Evolutionary conservation across 768 basidiomycete species (phyloP).

Genomic region (Phlegmacium glaucopus): DNA sequence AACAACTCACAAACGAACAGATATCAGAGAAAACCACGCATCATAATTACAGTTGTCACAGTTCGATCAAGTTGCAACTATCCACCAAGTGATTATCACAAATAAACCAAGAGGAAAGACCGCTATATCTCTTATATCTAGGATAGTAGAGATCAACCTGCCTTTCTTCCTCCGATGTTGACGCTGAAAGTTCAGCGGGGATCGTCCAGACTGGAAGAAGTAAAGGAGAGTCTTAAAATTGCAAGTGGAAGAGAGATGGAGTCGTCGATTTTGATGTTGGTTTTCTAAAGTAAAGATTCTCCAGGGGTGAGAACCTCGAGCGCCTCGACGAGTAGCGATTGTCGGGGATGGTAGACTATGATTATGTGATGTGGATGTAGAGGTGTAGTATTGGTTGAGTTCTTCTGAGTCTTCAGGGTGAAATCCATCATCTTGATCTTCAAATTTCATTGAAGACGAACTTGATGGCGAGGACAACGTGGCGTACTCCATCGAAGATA

Average conservation of each 20-base stretch:
- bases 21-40: too few species aligned
- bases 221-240: constrained; percentile 4
- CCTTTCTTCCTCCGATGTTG: constrained; percentile 12
- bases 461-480: neutral
- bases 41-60: too few species aligned
- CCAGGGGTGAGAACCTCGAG: too few species aligned
- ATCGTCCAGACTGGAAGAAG: constrained; percentile 3
- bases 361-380: constrained; percentile 3
- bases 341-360: neutral
- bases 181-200: constrained; percentile 6
- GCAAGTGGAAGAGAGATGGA: neutral
- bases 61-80: constrained; percentile 8
- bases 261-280: too few species aligned
- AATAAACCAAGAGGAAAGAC: constrained; percentile 40
- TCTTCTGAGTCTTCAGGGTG: constrained; percentile 6
- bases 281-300: too few species aligned
- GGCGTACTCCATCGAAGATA: too few species aligned
- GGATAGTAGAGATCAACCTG: constrained; percentile 28
- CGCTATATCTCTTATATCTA: constrained; percentile 40
- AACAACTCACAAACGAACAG: too few species aligned
- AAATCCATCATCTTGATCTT: constrained; percentile 1
- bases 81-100: constrained; percentile 35
- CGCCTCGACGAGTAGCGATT: constrained; percentile 1
- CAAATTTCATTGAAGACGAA: neutral
- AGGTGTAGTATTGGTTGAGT: constrained; percentile 1